These are phyloP conservation scores for Annulohypoxylon maeteangense DNA, from an alignment of 495 filamentous ascomycete genomes.

Conservation along the genomic window DNA sequence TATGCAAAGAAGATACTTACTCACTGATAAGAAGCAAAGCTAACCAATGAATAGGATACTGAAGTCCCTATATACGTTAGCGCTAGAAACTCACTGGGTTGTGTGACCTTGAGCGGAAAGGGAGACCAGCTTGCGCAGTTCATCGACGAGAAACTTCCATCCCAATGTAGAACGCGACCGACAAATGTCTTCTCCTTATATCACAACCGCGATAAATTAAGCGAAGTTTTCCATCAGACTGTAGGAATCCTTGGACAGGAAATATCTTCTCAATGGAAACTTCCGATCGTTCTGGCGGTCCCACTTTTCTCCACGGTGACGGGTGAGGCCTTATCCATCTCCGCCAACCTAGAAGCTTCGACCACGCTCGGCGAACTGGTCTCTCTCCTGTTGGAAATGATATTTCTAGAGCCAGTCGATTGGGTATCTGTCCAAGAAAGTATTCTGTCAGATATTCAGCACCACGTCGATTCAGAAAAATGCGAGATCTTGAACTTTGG, in stretches of 20 bases:
- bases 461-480: background rate
- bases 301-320: constrained; percentile 1
- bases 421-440: background rate
- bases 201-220: constrained; percentile 1
- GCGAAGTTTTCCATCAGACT: background rate
- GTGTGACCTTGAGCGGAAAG: constrained; percentile 3
- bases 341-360: background rate
- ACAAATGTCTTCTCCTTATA: constrained; percentile 1
- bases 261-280: background rate
- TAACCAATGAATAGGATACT: background rate
- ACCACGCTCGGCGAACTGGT: background rate
- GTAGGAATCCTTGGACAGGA: background rate
- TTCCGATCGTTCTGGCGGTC: background rate
- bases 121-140: background rate
- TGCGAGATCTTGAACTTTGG: constrained; percentile 8
- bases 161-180: constrained; percentile 1
- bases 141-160: constrained; percentile 2
- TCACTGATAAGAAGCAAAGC: background rate
- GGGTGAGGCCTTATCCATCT: background rate
- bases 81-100: background rate
- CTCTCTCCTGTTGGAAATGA: background rate
- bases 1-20: background rate
- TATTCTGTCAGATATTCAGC: background rate
- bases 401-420: background rate
- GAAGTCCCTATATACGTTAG: background rate